A percentile compares a stretch with the other conserved stretches of the same genome.
Evolutionary conservation across 73 alveolate genomes (phyloP).

Genomic region (Paramecium pentaurelia): DNA sequence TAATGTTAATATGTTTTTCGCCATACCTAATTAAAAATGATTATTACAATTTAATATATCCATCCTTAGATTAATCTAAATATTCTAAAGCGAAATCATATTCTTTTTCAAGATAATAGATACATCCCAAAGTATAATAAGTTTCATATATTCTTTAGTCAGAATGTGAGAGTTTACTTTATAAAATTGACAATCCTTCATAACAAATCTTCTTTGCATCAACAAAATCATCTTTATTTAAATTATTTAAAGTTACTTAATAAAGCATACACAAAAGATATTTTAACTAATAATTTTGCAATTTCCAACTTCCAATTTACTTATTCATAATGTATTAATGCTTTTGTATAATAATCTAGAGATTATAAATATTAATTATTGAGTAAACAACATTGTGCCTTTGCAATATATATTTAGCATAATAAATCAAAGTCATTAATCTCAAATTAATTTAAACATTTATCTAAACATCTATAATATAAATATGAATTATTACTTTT

Average conservation of each 20-base stretch:
- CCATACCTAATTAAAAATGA: neutral
- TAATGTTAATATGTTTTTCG: neutral
- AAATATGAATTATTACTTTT: neutral
- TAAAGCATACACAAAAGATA: slow-evolving; percentile 3
- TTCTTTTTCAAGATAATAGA: slow-evolving; percentile 7
- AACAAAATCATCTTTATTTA: neutral
- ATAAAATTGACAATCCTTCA: neutral
- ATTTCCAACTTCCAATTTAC: slow-evolving; percentile 33
- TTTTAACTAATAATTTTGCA: slow-evolving; percentile 2
- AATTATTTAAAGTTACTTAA: neutral
- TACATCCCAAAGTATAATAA: neutral
- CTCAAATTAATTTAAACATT: slow-evolving; percentile 12
- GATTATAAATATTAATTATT: neutral
- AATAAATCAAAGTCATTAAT: slow-evolving; percentile 29
- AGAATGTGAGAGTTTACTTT: neutral
- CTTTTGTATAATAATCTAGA: neutral
- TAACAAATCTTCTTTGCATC: slow-evolving; percentile 48
- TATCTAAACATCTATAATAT: neutral
- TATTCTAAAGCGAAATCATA: slow-evolving; percentile 22
- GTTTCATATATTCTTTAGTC: slow-evolving; percentile 11
- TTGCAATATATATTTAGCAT: neutral
- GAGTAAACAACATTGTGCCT: neutral
- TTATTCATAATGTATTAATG: slow-evolving; percentile 11
- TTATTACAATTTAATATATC: neutral
- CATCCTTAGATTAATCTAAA: neutral